Base-by-base conservation (phyloP, 768 basidiomycete species). In the Leccinum ochraceum region DNA sequence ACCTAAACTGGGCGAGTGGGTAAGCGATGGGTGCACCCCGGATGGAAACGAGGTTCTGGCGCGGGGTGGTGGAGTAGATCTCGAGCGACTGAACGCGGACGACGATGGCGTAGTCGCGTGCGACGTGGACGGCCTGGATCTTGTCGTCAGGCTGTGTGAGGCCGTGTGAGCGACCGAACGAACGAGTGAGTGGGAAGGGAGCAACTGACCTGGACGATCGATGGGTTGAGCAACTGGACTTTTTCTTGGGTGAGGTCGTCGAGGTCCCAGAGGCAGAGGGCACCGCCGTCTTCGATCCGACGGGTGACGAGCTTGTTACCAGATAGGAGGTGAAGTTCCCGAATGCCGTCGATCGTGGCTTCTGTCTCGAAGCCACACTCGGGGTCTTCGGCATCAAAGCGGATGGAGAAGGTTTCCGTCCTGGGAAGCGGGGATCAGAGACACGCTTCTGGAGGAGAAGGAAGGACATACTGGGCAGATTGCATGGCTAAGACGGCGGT, bases 1-100 rank as follows among this genome's bases (percentile, higher is more conserved):
- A 86, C 55, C 72, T 69, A 71, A 83, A 76, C 32, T 71, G 71
- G 14, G 79, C 74, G 46, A 83, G 66, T 1, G 86, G 85, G 37
- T 78, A 74, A 5, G 83, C 69, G 37, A 74, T 60, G 22, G 63
- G 66, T 2, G 66, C 54, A 2, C 63, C 60, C 6, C 37, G 61
- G 49, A 44, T 59, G 17, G 62, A 57, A 53, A 66, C 64, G 51
- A 69, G 58, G 53, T 32, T 68, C 0, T 49, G 63, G 14, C 67
- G 66, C 6, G 75, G 69, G 13, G 63, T 59, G 51, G 79, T 66
- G 16, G 74, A 64, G 65, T 83, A 85, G 24, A 83, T 63, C 55
- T 83, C 80, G 63, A 82, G 53, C 24, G 75, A 71, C 58, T 67
- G 76, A 3, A 67, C 55, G 59, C 82, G 79, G 51, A 84, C 72